phyloP scores from a whole-genome alignment of 352 stramenopile species.

The Stramenopiles sp. region DNA sequence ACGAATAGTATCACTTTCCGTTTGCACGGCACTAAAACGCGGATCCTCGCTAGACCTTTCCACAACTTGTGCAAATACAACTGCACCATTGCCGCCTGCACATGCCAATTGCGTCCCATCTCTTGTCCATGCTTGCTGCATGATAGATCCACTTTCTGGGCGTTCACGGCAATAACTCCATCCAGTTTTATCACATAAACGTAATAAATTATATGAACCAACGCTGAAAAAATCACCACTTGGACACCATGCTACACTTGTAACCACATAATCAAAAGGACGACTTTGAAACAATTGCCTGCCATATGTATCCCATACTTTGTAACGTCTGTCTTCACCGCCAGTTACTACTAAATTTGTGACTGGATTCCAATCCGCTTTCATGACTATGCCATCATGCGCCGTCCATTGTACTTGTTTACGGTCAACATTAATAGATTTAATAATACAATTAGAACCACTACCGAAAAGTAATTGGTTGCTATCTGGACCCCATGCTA shows the following conservation, averaged over 20 bases:
- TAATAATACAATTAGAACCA: constrained; percentile 56
- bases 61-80: constrained; percentile 65
- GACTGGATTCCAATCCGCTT: constrained; percentile 73
- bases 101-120: constrained; percentile 69
- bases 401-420: constrained; percentile 67
- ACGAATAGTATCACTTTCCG: constrained; percentile 28
- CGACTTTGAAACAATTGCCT: constrained; percentile 41
- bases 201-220: constrained; percentile 69
- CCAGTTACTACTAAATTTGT: constrained; percentile 69
- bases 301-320: constrained; percentile 67
- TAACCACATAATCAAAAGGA: constrained; percentile 60
- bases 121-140: constrained; percentile 57
- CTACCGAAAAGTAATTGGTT: constrained; percentile 65
- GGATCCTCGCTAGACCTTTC: constrained; percentile 25
- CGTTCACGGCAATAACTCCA: constrained; percentile 66
- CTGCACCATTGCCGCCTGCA: constrained; percentile 52
- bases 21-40: neutral
- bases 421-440: constrained; percentile 60
- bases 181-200: constrained; percentile 70
- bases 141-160: constrained; percentile 47
- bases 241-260: constrained; percentile 63
- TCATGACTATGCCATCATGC: constrained; percentile 64
- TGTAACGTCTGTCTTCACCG: constrained; percentile 71
- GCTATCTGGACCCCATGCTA: constrained; percentile 68
- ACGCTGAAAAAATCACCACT: constrained; percentile 69